These are phyloP conservation scores for Albugo candida DNA, from an alignment of 352 stramenopile species.

Conservation along the genomic window DNA sequence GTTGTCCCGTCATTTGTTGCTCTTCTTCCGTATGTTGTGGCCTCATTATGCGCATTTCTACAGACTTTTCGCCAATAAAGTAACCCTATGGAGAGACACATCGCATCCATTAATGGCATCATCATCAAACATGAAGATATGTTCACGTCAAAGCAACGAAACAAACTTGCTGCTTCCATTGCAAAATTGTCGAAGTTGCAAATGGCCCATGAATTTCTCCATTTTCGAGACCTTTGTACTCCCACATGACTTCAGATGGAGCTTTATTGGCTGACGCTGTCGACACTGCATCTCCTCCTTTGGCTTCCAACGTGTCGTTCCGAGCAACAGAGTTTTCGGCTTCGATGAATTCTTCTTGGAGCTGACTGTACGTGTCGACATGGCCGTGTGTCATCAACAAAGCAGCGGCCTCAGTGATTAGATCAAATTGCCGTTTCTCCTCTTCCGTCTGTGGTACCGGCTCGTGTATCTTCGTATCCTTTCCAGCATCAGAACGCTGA, in stretches of 20 bases:
- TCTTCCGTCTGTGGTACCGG: conserved; percentile 22
- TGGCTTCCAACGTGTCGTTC: conserved; percentile 15
- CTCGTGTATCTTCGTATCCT: conserved; percentile 9
- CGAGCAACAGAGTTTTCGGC: conserved; percentile 26
- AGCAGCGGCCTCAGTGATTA: conserved; percentile 59
- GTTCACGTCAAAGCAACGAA: not conserved
- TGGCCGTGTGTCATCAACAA: conserved; percentile 59
- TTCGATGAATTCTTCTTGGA: conserved; percentile 68
- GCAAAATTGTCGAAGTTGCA: conserved; percentile 45
- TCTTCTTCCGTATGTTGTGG: conserved; percentile 2
- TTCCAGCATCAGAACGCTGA: too few species aligned
- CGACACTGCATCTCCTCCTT: conserved; percentile 1
- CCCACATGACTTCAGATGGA: conserved; percentile 32
- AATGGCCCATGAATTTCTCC: conserved; percentile 59
- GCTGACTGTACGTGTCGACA: conserved; percentile 62
- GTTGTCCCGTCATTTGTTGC: conserved; percentile 1
- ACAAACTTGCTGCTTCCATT: conserved; percentile 51
- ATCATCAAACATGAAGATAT: too few species aligned
- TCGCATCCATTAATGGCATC: too few species aligned
- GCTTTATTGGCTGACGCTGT: not conserved
- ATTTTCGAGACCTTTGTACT: conserved; percentile 42
- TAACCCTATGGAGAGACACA: conserved; percentile 26
- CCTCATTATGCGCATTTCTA: conserved; percentile 40
- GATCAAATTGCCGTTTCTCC: conserved; percentile 62
- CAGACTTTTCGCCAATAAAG: conserved; percentile 46